Conservation (phyloP, 345 rosid species). For the Eucalyptus shirleyi region DNA sequence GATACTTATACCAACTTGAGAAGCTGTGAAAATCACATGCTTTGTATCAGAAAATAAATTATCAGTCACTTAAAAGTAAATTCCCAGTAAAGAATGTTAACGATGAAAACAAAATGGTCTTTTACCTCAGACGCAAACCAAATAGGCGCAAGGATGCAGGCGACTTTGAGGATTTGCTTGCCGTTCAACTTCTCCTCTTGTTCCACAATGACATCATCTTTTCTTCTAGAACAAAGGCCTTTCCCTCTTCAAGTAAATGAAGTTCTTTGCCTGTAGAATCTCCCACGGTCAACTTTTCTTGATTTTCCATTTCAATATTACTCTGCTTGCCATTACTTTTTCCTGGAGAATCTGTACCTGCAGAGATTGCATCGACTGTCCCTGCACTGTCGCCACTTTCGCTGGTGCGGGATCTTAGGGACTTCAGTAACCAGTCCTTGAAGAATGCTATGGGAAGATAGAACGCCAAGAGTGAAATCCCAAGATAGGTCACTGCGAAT, state of each 20-base stretch:
- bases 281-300: not conserved
- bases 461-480: slow-evolving; percentile 18
- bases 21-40: not conserved
- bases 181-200: not conserved
- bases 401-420: not conserved
- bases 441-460: slow-evolving; percentile 35
- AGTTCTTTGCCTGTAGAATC: not conserved
- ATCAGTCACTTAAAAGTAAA: not conserved
- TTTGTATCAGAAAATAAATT: not conserved
- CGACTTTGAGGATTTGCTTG: not conserved
- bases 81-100: not conserved
- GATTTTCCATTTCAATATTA: not conserved
- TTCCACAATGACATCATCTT: not conserved
- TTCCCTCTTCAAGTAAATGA: not conserved
- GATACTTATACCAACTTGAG: not conserved
- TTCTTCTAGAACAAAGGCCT: not conserved
- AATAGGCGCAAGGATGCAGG: slow-evolving; percentile 12
- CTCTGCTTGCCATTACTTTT: not conserved
- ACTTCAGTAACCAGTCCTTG: slow-evolving; percentile 13
- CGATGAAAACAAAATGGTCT: not conserved
- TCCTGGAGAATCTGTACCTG: not conserved
- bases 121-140: slow-evolving; percentile 37
- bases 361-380: not conserved
- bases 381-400: not conserved
- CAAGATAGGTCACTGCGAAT: slow-evolving; percentile 25